phyloP scores from a whole-genome alignment of 305 asterid genomes.

The Fraxinus paxiana region DNA sequence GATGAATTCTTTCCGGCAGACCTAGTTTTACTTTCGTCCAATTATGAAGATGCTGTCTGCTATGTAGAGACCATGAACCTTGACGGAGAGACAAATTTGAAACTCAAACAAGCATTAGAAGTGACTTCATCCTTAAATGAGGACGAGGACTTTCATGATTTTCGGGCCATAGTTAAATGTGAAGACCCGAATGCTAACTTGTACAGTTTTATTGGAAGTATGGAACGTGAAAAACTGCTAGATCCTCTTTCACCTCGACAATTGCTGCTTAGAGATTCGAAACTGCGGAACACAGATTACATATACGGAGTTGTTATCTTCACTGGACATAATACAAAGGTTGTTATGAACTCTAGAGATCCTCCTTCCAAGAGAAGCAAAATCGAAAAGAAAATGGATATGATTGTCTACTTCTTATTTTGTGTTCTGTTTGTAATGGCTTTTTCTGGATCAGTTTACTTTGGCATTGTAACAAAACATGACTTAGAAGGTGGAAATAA shows the following conservation, averaged over 20 bases:
- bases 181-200: slow-evolving; percentile 87
- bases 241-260: slow-evolving; percentile 79
- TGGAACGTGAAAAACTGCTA: slow-evolving; percentile 52
- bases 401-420: slow-evolving; percentile 62
- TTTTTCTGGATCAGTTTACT: slow-evolving; percentile 60
- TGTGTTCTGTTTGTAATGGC: slow-evolving; percentile 57
- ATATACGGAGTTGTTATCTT: slow-evolving; percentile 74
- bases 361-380: slow-evolving; percentile 85
- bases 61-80: slow-evolving; percentile 93
- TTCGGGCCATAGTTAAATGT: slow-evolving; percentile 63
- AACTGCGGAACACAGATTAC: slow-evolving; percentile 69
- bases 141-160: slow-evolving; percentile 41
- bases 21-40: slow-evolving; percentile 69
- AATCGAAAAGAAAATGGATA: slow-evolving; percentile 76
- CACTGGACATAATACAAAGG: slow-evolving; percentile 86
- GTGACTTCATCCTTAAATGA: slow-evolving; percentile 50
- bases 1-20: slow-evolving; percentile 89
- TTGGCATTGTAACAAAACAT: slow-evolving; percentile 57
- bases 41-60: slow-evolving; percentile 70
- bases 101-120: slow-evolving; percentile 71
- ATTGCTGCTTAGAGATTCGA: slow-evolving; percentile 67
- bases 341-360: slow-evolving; percentile 73
- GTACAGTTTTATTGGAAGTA: slow-evolving; percentile 68
- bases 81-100: slow-evolving; percentile 83
- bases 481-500: slow-evolving; percentile 48